Evolutionary conservation across 169 alveolate species (phyloP).

Genomic region (Plasmodium berghei): DNA sequence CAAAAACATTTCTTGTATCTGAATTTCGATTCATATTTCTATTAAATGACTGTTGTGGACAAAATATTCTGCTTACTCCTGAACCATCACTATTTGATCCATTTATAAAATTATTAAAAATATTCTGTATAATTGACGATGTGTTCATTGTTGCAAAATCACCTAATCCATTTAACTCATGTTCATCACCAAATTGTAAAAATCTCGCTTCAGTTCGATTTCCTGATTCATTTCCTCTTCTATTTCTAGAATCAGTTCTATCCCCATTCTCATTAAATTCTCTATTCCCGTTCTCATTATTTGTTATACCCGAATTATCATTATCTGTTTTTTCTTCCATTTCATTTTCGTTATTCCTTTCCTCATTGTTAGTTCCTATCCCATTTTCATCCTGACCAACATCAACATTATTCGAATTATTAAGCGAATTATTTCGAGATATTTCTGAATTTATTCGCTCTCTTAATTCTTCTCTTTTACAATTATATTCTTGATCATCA

Average conservation of each 20-base stretch:
- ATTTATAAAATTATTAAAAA: slow-evolving; percentile 38
- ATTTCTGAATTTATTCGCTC: slow-evolving; percentile 81
- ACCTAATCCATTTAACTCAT: slow-evolving; percentile 16
- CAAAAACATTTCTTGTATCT: slow-evolving; percentile 17
- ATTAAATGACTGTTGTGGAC: neutral
- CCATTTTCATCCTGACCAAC: neutral
- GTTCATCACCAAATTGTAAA: slow-evolving; percentile 17
- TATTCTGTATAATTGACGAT: slow-evolving; percentile 25
- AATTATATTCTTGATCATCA: slow-evolving; percentile 93
- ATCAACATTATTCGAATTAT: neutral
- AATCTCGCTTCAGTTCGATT: neutral
- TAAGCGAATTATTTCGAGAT: slow-evolving; percentile 46
- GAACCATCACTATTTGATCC: slow-evolving; percentile 16
- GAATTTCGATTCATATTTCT: slow-evolving; percentile 14
- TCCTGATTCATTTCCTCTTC: neutral
- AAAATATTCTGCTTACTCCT: slow-evolving; percentile 11
- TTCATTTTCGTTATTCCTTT: neutral
- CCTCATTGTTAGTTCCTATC: neutral
- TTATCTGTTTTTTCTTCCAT: too few relatives aligned
- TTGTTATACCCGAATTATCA: too few relatives aligned
- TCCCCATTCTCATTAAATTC: neutral
- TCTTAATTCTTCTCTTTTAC: slow-evolving; percentile 84
- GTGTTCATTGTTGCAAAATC: slow-evolving; percentile 29
- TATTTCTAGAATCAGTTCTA: neutral
- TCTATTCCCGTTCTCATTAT: neutral